Conservation (phyloP, 495 filamentous ascomycete genomes). For the Glonium stellatum region DNA sequence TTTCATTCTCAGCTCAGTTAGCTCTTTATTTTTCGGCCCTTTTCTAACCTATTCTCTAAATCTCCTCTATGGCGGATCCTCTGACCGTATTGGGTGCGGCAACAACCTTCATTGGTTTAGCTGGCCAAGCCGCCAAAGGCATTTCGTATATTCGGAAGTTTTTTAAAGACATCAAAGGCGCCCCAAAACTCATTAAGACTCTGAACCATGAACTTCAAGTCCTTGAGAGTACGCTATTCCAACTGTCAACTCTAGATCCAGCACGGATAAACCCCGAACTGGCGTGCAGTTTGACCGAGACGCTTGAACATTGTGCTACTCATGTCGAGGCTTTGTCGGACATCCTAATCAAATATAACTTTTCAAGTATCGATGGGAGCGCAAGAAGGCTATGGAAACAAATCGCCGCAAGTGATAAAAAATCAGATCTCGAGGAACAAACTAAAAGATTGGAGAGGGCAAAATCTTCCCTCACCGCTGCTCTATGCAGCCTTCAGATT, state of each 20-base stretch:
- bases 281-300: not conserved
- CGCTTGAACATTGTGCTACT: too few species aligned
- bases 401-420: slow-evolving; percentile 1
- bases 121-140: slow-evolving; percentile 4
- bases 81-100: not conserved
- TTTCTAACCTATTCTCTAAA: too few species aligned
- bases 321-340: not conserved
- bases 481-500: not conserved
- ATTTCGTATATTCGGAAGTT: not conserved
- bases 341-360: slow-evolving; percentile 1
- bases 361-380: not conserved
- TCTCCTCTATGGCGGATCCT: too few species aligned
- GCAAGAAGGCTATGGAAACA: not conserved
- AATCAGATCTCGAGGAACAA: slow-evolving; percentile 1
- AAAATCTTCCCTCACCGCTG: not conserved
- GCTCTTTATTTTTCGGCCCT: too few species aligned
- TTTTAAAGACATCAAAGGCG: slow-evolving; percentile 4
- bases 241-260: not conserved
- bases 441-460: not conserved
- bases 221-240: not conserved
- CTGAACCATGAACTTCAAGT: slow-evolving; percentile 5
- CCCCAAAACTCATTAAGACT: slow-evolving; percentile 6
- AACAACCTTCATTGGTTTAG: slow-evolving; percentile 3
- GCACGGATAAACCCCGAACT: not conserved
- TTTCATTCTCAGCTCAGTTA: too few species aligned